A percentile compares a stretch with the other conserved stretches of the same genome.
These are phyloP conservation scores for Termitomyces sp. DNA, from an alignment of 768 basidiomycete genomes.

Conservation along the genomic window DNA sequence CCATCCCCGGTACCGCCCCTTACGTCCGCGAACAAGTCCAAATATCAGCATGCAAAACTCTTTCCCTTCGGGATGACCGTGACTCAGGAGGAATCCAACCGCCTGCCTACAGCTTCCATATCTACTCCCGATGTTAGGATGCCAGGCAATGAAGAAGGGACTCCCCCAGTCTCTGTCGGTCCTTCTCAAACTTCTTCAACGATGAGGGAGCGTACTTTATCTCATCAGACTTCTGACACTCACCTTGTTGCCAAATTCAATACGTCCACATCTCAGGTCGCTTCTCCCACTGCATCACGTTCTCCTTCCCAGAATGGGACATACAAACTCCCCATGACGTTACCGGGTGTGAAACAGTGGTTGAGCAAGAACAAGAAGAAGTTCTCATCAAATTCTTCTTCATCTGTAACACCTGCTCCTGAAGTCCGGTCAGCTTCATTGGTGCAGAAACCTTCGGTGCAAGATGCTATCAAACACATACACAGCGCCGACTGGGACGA, in stretches of 20 bases:
- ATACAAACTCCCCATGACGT: conserved; percentile 63
- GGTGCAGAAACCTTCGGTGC: conserved; percentile 62
- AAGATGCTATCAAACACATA: conserved; percentile 63
- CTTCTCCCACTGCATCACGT: conserved; percentile 36
- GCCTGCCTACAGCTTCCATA: conserved; percentile 42
- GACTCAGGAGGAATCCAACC: conserved; percentile 65
- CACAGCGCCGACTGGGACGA: conserved; percentile 74
- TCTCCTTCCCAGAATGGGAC: conserved; percentile 34
- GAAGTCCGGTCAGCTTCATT: conserved; percentile 32
- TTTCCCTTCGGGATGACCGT: conserved; percentile 83
- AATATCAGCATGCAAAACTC: conserved; percentile 76
- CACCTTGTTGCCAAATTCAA: conserved; percentile 56
- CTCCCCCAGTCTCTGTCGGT: conserved; percentile 37
- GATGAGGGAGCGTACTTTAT: conserved; percentile 57
- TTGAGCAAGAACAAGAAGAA: conserved; percentile 60
- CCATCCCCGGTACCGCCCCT: conserved; percentile 79
- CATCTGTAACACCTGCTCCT: conserved; percentile 17
- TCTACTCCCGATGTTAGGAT: conserved; percentile 43
- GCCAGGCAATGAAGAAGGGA: conserved; percentile 46
- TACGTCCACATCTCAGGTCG: conserved; percentile 40
- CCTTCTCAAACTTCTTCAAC: conserved; percentile 47
- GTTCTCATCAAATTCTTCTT: conserved; percentile 35
- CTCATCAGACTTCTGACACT: conserved; percentile 69
- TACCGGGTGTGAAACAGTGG: conserved; percentile 82
- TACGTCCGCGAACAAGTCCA: conserved; percentile 65